Conservation (phyloP, 169 alveolate genomes). For the Cryptosporidium andersoni region DNA sequence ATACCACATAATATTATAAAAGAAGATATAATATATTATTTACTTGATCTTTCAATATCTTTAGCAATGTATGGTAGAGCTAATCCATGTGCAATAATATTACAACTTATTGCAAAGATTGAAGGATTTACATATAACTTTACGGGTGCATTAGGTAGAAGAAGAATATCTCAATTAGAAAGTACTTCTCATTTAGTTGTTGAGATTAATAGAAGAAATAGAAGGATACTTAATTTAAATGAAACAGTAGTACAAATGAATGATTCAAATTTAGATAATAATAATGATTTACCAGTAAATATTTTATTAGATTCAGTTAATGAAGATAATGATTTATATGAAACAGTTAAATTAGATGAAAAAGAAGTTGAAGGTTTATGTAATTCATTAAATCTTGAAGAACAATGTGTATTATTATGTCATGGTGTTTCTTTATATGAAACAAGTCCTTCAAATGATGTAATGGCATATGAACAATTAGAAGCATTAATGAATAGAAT, state of each 20-base stretch:
- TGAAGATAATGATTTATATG: slow-evolving; percentile 79
- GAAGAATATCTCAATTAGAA: slow-evolving; percentile 82
- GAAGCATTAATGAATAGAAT: slow-evolving; percentile 48
- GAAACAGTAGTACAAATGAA: background rate
- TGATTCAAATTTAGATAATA: slow-evolving; percentile 70
- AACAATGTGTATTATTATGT: slow-evolving; percentile 79
- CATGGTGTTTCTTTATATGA: slow-evolving; percentile 77
- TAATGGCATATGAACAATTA: slow-evolving; percentile 67
- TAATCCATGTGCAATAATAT: slow-evolving; percentile 75
- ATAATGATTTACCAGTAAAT: slow-evolving; percentile 73
- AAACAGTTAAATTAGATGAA: slow-evolving; percentile 74
- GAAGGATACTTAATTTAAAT: slow-evolving; percentile 2
- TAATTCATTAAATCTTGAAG: slow-evolving; percentile 74
- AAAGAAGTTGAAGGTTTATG: slow-evolving; percentile 70
- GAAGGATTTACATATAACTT: slow-evolving; percentile 73
- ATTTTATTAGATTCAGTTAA: slow-evolving; percentile 77
- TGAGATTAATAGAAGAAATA: slow-evolving; percentile 73
- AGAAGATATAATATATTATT: background rate
- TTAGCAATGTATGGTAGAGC: slow-evolving; percentile 70
- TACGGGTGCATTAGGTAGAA: slow-evolving; percentile 85
- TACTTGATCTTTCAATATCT: slow-evolving; percentile 49
- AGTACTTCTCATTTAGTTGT: slow-evolving; percentile 83
- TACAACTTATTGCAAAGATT: slow-evolving; percentile 70
- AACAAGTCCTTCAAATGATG: slow-evolving; percentile 82
- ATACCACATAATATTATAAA: background rate